phyloP scores from a whole-genome alignment of 2,329 filamentous ascomycete species.

The Aspergillus pseudoglaucus region DNA sequence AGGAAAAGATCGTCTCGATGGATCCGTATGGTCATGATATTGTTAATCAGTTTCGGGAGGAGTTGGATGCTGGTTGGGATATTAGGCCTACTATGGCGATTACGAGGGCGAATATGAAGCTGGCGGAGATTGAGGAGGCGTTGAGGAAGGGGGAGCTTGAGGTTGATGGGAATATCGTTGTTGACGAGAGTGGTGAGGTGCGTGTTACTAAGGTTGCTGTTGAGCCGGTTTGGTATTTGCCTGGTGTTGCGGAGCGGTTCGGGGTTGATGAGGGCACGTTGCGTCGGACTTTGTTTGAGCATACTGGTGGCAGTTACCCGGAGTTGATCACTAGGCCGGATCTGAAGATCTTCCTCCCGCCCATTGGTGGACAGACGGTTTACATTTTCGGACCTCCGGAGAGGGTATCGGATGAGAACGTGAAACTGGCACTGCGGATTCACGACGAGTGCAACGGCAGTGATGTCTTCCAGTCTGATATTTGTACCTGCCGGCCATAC shows the following conservation, averaged over 20 bases:
- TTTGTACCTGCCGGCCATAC: conserved; percentile 88
- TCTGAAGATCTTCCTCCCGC: conserved; percentile 91
- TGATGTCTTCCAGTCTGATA: conserved; percentile 96
- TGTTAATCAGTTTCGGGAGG: conserved; percentile 70
- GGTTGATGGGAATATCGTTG: conserved; percentile 80
- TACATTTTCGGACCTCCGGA: conserved; percentile 95
- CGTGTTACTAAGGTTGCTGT: conserved; percentile 95
- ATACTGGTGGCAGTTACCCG: conserved; percentile 92
- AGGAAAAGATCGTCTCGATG: conserved; percentile 95
- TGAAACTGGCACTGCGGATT: conserved; percentile 73
- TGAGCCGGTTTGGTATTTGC: conserved; percentile 86
- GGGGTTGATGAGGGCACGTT: conserved; percentile 84
- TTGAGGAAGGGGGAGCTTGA: conserved; percentile 70
- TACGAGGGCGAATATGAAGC: conserved; percentile 88
- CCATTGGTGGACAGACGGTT: conserved; percentile 90
- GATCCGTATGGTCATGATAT: conserved; percentile 87
- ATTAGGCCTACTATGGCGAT: conserved; percentile 87
- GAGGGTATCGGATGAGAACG: conserved; percentile 83
- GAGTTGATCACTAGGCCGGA: conserved; percentile 92
- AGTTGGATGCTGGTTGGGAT: conserved; percentile 64
- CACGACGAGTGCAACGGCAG: conserved; percentile 91
- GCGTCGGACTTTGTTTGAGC: conserved; percentile 82
- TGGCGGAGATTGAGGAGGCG: conserved; percentile 89
- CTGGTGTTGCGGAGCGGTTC: conserved; percentile 84
- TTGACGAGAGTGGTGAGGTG: conserved; percentile 80